Conservation (phyloP, 352 stramenopile genomes). For the Pythium guiyangense region DNA sequence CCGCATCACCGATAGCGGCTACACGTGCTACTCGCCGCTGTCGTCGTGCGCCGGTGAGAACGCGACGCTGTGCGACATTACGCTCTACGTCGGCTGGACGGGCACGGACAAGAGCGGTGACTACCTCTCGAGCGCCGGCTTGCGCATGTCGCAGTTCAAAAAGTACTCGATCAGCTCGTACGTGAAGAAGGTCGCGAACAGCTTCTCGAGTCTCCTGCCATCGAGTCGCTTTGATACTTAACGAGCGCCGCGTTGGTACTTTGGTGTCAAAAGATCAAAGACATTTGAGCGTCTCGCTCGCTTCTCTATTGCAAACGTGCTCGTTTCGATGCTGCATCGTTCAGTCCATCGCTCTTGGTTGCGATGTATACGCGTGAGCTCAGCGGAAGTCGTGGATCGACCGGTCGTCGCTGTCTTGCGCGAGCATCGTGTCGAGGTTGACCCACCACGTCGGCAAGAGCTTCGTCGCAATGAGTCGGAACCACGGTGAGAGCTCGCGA, state of each 20-base stretch:
- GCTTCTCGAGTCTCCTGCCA: conserved; percentile 42
- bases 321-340: conserved; percentile 8
- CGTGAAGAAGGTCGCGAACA: conserved; percentile 56
- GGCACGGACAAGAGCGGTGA: conserved; percentile 75
- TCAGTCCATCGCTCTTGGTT: conserved; percentile 5
- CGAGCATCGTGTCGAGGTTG: conserved; percentile 54
- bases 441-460: conserved; percentile 74
- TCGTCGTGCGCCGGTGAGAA: conserved; percentile 34
- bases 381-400: conserved; percentile 65
- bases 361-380: neutral
- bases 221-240: conserved; percentile 40
- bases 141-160: conserved; percentile 81
- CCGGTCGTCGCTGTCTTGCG: conserved; percentile 40
- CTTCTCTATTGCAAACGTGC: neutral
- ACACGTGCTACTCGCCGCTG: conserved; percentile 57
- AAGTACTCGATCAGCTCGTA: conserved; percentile 82
- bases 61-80: conserved; percentile 54
- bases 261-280: neutral
- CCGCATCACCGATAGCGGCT: conserved; percentile 39
- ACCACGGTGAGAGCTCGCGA: conserved; percentile 80
- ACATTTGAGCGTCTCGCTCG: neutral
- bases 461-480: conserved; percentile 66
- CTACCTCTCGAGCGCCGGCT: conserved; percentile 67
- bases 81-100: conserved; percentile 77
- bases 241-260: conserved; percentile 6